Base-by-base conservation (phyloP, 2,329 filamentous ascomycete genomes). In the Apiospora pterosperma region DNA sequence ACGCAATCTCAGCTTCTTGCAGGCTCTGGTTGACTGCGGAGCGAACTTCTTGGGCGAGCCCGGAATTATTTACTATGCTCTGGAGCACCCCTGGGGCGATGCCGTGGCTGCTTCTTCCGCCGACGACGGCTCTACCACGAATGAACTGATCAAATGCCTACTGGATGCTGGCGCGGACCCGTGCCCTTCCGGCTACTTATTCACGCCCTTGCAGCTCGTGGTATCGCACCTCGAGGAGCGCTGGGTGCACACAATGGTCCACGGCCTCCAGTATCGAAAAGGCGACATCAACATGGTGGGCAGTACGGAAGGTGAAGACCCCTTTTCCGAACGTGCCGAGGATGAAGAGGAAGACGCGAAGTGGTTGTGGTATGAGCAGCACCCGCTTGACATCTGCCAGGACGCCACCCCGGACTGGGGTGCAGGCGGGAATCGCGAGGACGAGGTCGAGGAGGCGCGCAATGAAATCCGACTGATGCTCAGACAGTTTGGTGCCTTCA, bases 211-310 rank as follows among this genome's bases (percentile, higher is more conserved):
- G 39, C 69, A 71, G 36, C 28, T 36, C 19, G 67, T 68, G 12
- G 67, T 68, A 1, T 16, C 25, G 3, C 59, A 63, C 8, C 66
- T 71, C 6, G 69, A 71, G 61, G 67, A 70, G 61, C 16, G 64
- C n/a, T 70, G 69, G 69, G 69, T 71, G 3, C 68, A 67, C 55
- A 67, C 63, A 12, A 28, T 70, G 23, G 66, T 71, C 34, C 16
- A 34, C 16, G 25, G 48, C 48, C 25, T 55, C 14, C 5, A 55
- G 16, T 55, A 55, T 36, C 68, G 38, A 66, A 71, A 41, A 36
- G 62, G n/a, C 62, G 62, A 70, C 31, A 63, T 65, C 36, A 69
- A 70, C 48, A 23, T 36, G 16, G 41, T 67, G 12, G 69, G 69
- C 25, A 62, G 65, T 14, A 65, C 66, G 14, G 36, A 55, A 3